Conservation (phyloP, 768 basidiomycete species). For the Roridomyces roridus region DNA sequence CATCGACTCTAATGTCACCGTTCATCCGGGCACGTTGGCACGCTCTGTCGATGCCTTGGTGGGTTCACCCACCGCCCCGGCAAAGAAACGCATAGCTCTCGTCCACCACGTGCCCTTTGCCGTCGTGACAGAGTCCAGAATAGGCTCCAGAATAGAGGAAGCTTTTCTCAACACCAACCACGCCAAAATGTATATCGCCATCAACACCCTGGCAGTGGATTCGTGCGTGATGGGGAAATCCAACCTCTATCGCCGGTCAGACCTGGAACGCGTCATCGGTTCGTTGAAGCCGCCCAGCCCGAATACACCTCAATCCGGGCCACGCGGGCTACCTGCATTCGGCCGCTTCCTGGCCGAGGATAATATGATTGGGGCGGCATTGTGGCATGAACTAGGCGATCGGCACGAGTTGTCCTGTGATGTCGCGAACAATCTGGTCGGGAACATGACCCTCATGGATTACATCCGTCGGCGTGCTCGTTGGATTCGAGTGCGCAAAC, state of each 20-base stretch:
- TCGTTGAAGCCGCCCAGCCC: constrained; percentile 56
- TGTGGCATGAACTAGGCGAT: constrained; percentile 93
- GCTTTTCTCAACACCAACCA: constrained; percentile 97
- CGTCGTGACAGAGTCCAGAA: constrained; percentile 64
- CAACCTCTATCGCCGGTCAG: constrained; percentile 89
- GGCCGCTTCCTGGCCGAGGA: constrained; percentile 94
- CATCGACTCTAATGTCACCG: constrained; percentile 92
- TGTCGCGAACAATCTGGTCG: constrained; percentile 87
- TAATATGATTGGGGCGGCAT: constrained; percentile 91
- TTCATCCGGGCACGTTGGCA: constrained; percentile 78
- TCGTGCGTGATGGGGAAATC: constrained; percentile 98
- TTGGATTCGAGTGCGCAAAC: constrained; percentile 97
- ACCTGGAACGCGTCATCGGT: constrained; percentile 78
- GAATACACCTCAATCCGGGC: constrained; percentile 31
- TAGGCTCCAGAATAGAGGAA: constrained; percentile 89
- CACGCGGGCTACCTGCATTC: constrained; percentile 77
- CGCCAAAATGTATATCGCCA: constrained; percentile 97
- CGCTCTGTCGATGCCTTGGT: constrained; percentile 83
- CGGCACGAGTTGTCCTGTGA: constrained; percentile 92
- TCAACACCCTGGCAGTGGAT: constrained; percentile 87
- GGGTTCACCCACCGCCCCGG: constrained; percentile 42
- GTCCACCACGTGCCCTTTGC: constrained; percentile 98
- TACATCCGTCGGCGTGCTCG: constrained; percentile 91
- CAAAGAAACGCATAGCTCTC: constrained; percentile 67
- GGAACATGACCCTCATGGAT: constrained; percentile 82